phyloP scores from a whole-genome alignment of 345 rosid species.

The Ceriops decandra region DNA sequence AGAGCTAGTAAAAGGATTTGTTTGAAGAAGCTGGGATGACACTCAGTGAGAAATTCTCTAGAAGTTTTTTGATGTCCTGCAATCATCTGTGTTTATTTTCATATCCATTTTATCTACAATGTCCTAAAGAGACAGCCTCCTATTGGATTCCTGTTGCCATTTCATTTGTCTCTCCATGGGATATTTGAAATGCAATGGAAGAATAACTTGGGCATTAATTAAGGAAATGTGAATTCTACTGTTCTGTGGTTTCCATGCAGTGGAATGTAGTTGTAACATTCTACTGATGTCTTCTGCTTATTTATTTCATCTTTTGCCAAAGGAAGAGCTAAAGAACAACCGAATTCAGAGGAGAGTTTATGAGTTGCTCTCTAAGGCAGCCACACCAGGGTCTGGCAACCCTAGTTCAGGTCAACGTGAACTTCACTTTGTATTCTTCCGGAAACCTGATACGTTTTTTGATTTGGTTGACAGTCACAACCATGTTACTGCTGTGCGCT shows the following conservation, averaged over 20 bases:
- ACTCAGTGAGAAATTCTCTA: too few relatives aligned
- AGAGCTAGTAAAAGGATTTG: too few relatives aligned
- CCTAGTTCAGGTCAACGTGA: constrained; percentile 56
- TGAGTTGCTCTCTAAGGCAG: constrained; percentile 71
- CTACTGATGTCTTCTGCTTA: constrained; percentile 4
- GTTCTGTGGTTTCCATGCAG: not conserved
- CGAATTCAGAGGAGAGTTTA: constrained; percentile 67
- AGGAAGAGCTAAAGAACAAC: constrained; percentile 72
- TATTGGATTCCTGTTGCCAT: not conserved
- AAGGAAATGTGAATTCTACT: not conserved
- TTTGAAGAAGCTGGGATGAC: too few relatives aligned
- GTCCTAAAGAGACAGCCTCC: not conserved
- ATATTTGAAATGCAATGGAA: not conserved
- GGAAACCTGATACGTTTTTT: constrained; percentile 64
- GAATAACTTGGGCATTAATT: too few relatives aligned
- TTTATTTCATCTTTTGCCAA: constrained; percentile 20
- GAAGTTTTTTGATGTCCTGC: too few relatives aligned
- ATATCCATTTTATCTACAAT: too few relatives aligned
- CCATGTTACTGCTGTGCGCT: constrained; percentile 61
- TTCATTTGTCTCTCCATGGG: not conserved
- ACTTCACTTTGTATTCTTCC: constrained; percentile 83
- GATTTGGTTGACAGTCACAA: constrained; percentile 55
- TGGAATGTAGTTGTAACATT: not conserved
- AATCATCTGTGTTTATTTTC: not conserved
- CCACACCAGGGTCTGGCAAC: constrained; percentile 34